A percentile compares a stretch with the other conserved stretches of the same genome.
phyloP scores from a whole-genome alignment of 495 filamentous ascomycete species.

The Penicillium malachiteum region DNA sequence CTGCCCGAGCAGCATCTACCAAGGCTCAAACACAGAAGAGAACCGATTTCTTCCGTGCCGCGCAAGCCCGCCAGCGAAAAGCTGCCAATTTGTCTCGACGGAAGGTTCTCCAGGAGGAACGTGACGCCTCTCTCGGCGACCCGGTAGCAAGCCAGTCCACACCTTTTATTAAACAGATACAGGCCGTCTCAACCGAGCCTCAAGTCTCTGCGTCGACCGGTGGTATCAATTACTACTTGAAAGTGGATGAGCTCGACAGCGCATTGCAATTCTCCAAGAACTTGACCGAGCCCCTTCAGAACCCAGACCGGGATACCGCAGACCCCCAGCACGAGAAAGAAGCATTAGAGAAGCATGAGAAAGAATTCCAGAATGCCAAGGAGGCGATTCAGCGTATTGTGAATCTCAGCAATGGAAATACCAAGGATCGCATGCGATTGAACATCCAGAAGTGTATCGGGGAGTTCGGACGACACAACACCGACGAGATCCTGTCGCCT shows the following conservation, averaged over 20 bases:
- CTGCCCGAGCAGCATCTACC: slow-evolving; percentile 38
- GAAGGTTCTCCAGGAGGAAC: slow-evolving; percentile 59
- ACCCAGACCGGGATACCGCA: slow-evolving; percentile 28
- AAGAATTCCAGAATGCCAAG: slow-evolving; percentile 35
- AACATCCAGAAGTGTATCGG: slow-evolving; percentile 82
- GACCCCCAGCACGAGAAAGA: slow-evolving; percentile 49
- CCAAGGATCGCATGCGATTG: slow-evolving; percentile 70
- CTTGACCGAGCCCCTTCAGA: slow-evolving; percentile 56
- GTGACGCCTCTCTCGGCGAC: slow-evolving; percentile 63
- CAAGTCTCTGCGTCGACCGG: slow-evolving; percentile 23
- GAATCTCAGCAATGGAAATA: slow-evolving; percentile 68
- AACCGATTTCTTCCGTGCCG: slow-evolving; percentile 46
- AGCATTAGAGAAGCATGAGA: slow-evolving; percentile 23
- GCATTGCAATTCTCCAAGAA: slow-evolving; percentile 62
- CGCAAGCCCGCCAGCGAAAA: slow-evolving; percentile 75
- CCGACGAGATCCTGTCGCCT: slow-evolving; percentile 65
- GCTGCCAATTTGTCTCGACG: slow-evolving; percentile 74
- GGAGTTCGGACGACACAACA: slow-evolving; percentile 86
- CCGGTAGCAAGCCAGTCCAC: slow-evolving; percentile 76
- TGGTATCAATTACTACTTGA: slow-evolving; percentile 73
- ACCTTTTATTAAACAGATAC: slow-evolving; percentile 80
- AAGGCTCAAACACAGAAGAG: slow-evolving; percentile 35
- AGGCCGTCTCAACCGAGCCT: slow-evolving; percentile 42
- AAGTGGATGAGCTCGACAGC: slow-evolving; percentile 57
- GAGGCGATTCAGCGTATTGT: slow-evolving; percentile 77